Percentiles rank a stretch among this genome's conserved stretches.
Conservation (phyloP, 1,284 basidiomycete genomes). For the Pisolithus thermaeus region DNA sequence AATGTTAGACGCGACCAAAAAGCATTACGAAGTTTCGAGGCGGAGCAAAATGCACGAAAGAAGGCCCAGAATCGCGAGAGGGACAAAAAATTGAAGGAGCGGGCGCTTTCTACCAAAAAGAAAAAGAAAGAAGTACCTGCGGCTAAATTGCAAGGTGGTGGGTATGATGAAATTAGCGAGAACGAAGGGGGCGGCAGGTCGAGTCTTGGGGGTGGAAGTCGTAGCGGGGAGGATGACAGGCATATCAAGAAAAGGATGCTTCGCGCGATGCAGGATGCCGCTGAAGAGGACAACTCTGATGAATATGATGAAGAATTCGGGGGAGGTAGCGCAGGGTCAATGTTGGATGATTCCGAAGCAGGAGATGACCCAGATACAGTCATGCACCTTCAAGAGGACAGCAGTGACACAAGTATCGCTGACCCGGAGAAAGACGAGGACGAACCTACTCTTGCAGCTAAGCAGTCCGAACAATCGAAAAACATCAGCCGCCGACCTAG, state of each 20-base stretch:
- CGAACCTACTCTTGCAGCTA: slow-evolving; percentile 6
- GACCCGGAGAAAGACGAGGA: slow-evolving; percentile 16
- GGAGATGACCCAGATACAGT: slow-evolving; percentile 8
- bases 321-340: slow-evolving; percentile 13
- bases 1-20: slow-evolving; percentile 29
- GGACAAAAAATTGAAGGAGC: slow-evolving; percentile 43
- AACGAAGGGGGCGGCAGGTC: slow-evolving; percentile 6
- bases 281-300: slow-evolving; percentile 21
- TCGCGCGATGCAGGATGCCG: slow-evolving; percentile 38
- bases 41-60: slow-evolving; percentile 32
- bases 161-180: slow-evolving; percentile 12
- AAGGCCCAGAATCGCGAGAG: slow-evolving; percentile 36
- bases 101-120: slow-evolving; percentile 35
- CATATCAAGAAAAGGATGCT: slow-evolving; percentile 31
- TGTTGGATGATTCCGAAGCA: slow-evolving; percentile 9
- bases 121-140: slow-evolving; percentile 16
- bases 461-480: slow-evolving; percentile 1
- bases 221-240: slow-evolving; percentile 5
- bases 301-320: slow-evolving; percentile 11
- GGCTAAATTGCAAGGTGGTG: slow-evolving; percentile 5
- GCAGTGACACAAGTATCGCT: background rate
- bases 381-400: slow-evolving; percentile 4
- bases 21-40: slow-evolving; percentile 29
- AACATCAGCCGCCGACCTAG: background rate
- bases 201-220: background rate